Conservation (phyloP, 1,139 yeast species). For the Meyerozyma elateridarum region DNA sequence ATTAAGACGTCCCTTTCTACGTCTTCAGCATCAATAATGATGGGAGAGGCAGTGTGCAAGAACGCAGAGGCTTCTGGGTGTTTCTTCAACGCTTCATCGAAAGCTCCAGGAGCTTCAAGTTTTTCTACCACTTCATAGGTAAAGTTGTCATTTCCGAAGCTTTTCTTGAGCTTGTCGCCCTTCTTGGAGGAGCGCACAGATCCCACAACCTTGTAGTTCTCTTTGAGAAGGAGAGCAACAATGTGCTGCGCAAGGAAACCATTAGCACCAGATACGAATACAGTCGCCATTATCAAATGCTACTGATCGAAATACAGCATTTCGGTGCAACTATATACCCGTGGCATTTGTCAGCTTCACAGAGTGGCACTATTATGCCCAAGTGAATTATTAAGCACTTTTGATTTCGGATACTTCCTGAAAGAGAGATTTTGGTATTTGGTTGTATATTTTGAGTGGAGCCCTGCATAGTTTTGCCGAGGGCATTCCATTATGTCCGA, state of each 20-base stretch:
- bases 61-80: constrained; percentile 49
- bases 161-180: constrained; percentile 37
- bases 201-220: constrained; percentile 51
- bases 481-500: too few species aligned
- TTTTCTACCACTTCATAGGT: constrained; percentile 49
- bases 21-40: constrained; percentile 28
- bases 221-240: constrained; percentile 22
- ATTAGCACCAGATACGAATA: constrained; percentile 36
- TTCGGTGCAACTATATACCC: too few species aligned
- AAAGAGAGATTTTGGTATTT: too few species aligned
- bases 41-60: constrained; percentile 59
- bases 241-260: constrained; percentile 38
- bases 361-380: too few species aligned
- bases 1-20: constrained; percentile 36
- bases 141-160: constrained; percentile 30
- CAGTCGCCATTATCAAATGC: constrained; percentile 16
- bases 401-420: too few species aligned
- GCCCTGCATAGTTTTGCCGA: too few species aligned
- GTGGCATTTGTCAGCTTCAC: too few species aligned
- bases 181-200: constrained; percentile 51
- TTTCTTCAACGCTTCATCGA: constrained; percentile 44
- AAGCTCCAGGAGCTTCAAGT: constrained; percentile 44
- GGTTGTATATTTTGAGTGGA: too few species aligned
- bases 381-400: too few species aligned
- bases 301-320: too few species aligned